phyloP scores from a whole-genome alignment of 441 rosid species.

The Gossypium trilobum region DNA sequence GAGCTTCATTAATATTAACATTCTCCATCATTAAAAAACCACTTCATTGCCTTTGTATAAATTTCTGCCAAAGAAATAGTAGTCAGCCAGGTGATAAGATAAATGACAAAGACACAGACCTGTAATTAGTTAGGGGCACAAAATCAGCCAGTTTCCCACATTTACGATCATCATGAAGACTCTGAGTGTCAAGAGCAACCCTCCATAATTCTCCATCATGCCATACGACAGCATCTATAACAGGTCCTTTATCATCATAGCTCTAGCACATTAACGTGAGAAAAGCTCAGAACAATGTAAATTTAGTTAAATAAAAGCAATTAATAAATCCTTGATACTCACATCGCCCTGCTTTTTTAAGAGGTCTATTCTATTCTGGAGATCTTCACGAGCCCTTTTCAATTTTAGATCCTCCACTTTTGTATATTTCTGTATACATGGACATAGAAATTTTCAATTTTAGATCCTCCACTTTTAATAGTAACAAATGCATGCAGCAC shows the following conservation, averaged over 20 bases:
- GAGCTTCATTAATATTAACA: not conserved
- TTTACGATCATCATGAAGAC: slow-evolving; percentile 67
- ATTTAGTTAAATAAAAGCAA: slow-evolving; percentile 15
- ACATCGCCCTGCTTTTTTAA: slow-evolving; percentile 78
- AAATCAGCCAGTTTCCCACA: slow-evolving; percentile 75
- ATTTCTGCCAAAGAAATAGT: not conserved
- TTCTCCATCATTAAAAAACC: not conserved
- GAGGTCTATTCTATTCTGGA: slow-evolving; percentile 72
- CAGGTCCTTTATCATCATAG: slow-evolving; percentile 91
- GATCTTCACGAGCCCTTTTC: slow-evolving; percentile 74
- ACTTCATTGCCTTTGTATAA: not conserved
- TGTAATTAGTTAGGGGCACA: slow-evolving; percentile 67
- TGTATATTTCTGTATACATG: slow-evolving; percentile 53
- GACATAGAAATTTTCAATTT: slow-evolving; percentile 43
- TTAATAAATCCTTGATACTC: slow-evolving; percentile 24
- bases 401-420: slow-evolving; percentile 56
- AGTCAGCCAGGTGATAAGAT: not conserved
- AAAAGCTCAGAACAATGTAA: slow-evolving; percentile 10
- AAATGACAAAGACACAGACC: slow-evolving; percentile 30
- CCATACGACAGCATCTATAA: slow-evolving; percentile 93
- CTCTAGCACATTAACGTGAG: slow-evolving; percentile 32
- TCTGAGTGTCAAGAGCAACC: slow-evolving; percentile 91
- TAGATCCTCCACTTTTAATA: slow-evolving; percentile 44
- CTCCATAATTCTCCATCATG: slow-evolving; percentile 95
- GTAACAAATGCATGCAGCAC: not conserved